These are phyloP conservation scores for Didymella sp. DNA, from an alignment of 2,329 filamentous ascomycete genomes.

Conservation along the genomic window DNA sequence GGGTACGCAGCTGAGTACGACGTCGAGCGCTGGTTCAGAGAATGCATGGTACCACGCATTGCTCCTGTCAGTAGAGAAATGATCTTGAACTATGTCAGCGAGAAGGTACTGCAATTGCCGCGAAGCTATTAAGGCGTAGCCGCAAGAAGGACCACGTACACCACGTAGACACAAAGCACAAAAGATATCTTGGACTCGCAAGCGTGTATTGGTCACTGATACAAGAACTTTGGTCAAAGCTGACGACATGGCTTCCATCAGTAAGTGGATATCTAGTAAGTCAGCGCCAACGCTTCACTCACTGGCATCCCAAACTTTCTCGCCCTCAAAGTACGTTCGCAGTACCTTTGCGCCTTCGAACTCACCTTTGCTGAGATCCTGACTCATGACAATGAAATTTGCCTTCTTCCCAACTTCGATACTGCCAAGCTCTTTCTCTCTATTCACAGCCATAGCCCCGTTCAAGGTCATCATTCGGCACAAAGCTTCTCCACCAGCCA, in stretches of 20 bases:
- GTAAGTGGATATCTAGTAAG: background rate
- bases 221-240: background rate
- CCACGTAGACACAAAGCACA: background rate
- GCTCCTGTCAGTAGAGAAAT: slow-evolving; percentile 71
- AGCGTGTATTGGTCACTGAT: background rate
- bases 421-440: slow-evolving; percentile 36
- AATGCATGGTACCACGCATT: slow-evolving; percentile 66
- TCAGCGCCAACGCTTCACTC: background rate
- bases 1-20: slow-evolving; percentile 69
- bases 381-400: slow-evolving; percentile 42
- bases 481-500: slow-evolving; percentile 20
- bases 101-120: slow-evolving; percentile 71
- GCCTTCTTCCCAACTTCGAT: slow-evolving; percentile 45
- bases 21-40: slow-evolving; percentile 66
- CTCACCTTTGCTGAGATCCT: slow-evolving; percentile 38
- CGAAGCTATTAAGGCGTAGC: slow-evolving; percentile 66
- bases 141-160: background rate
- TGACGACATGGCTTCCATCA: background rate
- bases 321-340: slow-evolving; percentile 41
- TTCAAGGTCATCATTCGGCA: slow-evolving; percentile 38
- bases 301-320: slow-evolving; percentile 16
- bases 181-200: background rate
- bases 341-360: slow-evolving; percentile 39
- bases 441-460: slow-evolving; percentile 39
- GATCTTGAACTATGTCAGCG: slow-evolving; percentile 76